phyloP scores from a whole-genome alignment of 495 filamentous ascomycete genomes.

The Penicillium nucicola region DNA sequence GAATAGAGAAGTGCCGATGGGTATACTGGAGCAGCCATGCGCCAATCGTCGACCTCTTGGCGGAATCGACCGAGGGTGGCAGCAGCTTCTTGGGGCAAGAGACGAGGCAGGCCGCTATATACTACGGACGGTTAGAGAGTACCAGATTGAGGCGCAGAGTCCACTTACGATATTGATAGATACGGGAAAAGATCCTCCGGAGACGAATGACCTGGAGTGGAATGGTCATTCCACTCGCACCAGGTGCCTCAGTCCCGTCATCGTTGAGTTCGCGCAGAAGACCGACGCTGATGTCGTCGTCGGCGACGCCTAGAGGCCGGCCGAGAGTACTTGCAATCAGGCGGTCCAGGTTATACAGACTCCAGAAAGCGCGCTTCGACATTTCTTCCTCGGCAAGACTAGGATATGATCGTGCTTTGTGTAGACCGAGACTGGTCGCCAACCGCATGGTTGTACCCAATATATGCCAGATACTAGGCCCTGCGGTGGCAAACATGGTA shows the following conservation, averaged over 20 bases:
- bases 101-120: constrained; percentile 41
- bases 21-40: constrained; percentile 34
- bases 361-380: constrained; percentile 51
- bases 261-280: constrained; percentile 45
- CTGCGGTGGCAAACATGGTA: constrained; percentile 48
- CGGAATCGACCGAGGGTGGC: constrained; percentile 40
- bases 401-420: constrained; percentile 38
- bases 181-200: constrained; percentile 47
- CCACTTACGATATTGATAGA: constrained; percentile 44
- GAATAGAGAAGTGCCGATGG: constrained; percentile 45
- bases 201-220: constrained; percentile 47
- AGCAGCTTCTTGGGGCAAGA: constrained; percentile 32
- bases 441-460: constrained; percentile 46
- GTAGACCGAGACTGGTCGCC: constrained; percentile 47
- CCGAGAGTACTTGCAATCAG: constrained; percentile 49
- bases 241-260: constrained; percentile 40
- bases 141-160: not conserved
- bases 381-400: constrained; percentile 44
- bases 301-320: constrained; percentile 46
- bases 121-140: constrained; percentile 21
- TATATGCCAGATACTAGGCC: constrained; percentile 53
- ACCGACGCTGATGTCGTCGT: constrained; percentile 47
- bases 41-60: constrained; percentile 49
- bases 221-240: constrained; percentile 44
- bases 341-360: constrained; percentile 50